A percentile compares a stretch with the other conserved stretches of the same genome.
Evolutionary conservation across 768 basidiomycete genomes (phyloP).

Genomic region (Suillus hirtellus): DNA sequence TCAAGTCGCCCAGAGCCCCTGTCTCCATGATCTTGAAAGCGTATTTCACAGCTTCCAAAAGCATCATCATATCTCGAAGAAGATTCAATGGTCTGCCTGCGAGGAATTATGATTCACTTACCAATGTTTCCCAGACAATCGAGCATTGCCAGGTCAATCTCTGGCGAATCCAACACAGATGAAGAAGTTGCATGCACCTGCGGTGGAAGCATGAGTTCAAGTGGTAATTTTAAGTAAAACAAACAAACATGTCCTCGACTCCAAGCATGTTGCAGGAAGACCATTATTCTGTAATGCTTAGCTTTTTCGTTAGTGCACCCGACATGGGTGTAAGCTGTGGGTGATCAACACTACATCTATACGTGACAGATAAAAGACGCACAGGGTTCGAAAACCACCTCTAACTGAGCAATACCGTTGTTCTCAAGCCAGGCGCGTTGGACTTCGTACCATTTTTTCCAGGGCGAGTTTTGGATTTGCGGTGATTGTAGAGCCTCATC

Average conservation of each 20-base stretch:
- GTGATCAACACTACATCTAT: background rate
- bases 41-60: conserved; percentile 18
- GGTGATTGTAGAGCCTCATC: conserved; percentile 14
- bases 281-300: conserved; percentile 13
- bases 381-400: conserved; percentile 21
- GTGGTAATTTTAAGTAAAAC: background rate
- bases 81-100: background rate
- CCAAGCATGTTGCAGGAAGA: conserved; percentile 20
- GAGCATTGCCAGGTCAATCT: conserved; percentile 18
- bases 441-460: conserved; percentile 16
- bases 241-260: conserved; percentile 18
- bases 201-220: background rate
- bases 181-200: conserved; percentile 19
- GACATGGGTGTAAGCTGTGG: conserved; percentile 14
- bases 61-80: conserved; percentile 17
- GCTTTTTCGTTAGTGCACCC: conserved; percentile 16
- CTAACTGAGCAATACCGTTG: conserved; percentile 18
- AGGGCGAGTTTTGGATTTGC: conserved; percentile 17
- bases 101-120: background rate
- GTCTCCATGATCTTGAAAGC: conserved; percentile 18
- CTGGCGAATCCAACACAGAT: conserved; percentile 19
- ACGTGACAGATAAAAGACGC: conserved; percentile 6
- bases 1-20: conserved; percentile 16
- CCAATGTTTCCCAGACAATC: conserved; percentile 16
- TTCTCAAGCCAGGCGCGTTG: conserved; percentile 21